Evolutionary conservation across 139 green algal genomes (phyloP).

Genomic region (Chlamydomonas sp.): DNA sequence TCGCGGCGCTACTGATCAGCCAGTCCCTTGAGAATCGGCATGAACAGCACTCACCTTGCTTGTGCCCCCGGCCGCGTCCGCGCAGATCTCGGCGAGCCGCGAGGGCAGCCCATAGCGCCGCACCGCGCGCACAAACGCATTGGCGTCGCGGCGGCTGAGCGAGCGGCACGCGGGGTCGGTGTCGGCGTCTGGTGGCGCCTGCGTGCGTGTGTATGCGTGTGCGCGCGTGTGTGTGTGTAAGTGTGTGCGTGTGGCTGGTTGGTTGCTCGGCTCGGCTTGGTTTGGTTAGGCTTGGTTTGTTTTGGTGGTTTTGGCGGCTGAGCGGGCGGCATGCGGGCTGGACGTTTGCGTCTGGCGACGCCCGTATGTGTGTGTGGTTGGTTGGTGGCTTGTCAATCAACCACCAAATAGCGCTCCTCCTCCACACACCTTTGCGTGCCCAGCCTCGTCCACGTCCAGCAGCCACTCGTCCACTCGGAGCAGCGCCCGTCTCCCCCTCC

Average conservation of each 20-base stretch:
- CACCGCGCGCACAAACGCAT: constrained; percentile 55
- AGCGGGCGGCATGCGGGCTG: too few species aligned
- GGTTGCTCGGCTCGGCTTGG: neutral
- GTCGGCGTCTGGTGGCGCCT: neutral
- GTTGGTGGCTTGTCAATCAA: neutral
- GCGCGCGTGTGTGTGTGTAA: neutral
- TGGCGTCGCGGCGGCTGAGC: constrained; percentile 51
- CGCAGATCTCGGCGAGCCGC: constrained; percentile 37
- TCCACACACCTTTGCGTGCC: too few species aligned
- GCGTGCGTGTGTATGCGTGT: neutral
- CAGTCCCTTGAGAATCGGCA: too few species aligned
- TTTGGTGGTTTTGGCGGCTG: too few species aligned
- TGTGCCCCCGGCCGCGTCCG: constrained; percentile 39
- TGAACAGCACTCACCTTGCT: too few species aligned
- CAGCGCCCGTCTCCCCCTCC: too few species aligned
- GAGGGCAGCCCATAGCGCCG: constrained; percentile 41
- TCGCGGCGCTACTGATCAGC: too few species aligned
- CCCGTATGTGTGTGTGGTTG: neutral
- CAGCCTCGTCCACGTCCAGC: constrained; percentile 39
- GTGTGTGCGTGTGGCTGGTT: neutral
- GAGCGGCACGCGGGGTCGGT: constrained; percentile 11
- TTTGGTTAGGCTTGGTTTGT: neutral
- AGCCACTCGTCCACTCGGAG: constrained; percentile 63
- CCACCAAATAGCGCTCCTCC: too few species aligned
- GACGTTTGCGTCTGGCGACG: neutral